Base-by-base conservation (phyloP, 305 asterid genomes). In the Petunia hybrid region DNA sequence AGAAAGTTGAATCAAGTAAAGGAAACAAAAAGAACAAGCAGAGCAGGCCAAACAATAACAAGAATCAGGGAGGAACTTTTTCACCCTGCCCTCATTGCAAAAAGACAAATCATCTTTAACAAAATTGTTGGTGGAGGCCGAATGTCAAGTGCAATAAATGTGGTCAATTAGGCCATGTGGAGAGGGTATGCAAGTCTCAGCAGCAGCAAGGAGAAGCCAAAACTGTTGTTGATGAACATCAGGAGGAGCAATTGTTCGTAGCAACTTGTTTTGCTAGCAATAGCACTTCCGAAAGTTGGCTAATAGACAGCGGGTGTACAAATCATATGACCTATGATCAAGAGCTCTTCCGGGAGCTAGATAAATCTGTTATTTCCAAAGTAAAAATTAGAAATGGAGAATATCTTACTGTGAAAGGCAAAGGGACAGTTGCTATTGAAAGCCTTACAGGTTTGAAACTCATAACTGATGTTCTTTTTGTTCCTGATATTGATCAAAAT, bases 161-260 rank as follows among this genome's bases (percentile, higher is more conserved):
- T n/a, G n/a, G n/a, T n/a, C n/a, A n/a, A n/a, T n/a, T n/a, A n/a
- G n/a, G n/a, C n/a, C n/a, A n/a, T n/a, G n/a, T 31, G 67, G 41
- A 62, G 41, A 62, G 41, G n/a, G 3, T 62, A 62, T 62, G 67
- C 67, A 62, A 62, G 7, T 62, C 67, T 8, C 67, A 62, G 35
- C 6, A 0, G 3, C 67, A 62, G 9, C 41, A 62, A 62, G 14
- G 35, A 62, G 41, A 62, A 62, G 67, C 41, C 3, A 62, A 62
- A 41, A 41, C 4, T 35, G 14, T 1, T 8, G 67, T 61, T 22
- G 35, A 61, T 61, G 40, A 61, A 61, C 8, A 61, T 61, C 41
- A 61, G 9, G 41, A 62, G 35, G 41, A 31, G 67, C 41, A 62
- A 62, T 62, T 62, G 1, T 31, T 62, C 35, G 41, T 62, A 62